Evolutionary conservation across 345 rosid species (phyloP).

Genomic region (Pistacia atlantica): DNA sequence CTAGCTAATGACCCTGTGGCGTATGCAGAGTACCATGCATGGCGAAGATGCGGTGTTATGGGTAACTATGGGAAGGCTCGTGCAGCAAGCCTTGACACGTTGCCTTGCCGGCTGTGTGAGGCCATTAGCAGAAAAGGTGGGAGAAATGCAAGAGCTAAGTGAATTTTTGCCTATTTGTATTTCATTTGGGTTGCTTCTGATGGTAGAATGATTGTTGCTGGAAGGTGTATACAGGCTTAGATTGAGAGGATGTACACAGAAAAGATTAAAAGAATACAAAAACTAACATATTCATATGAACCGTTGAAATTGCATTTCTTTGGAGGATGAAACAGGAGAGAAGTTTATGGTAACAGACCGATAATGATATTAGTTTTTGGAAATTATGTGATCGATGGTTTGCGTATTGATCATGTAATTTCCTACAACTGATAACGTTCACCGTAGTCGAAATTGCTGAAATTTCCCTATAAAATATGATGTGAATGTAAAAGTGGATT

Average conservation of each 20-base stretch:
- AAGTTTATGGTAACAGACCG: too few species aligned
- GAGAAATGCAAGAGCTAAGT: constrained; percentile 42
- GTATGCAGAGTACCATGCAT: constrained; percentile 87
- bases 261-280: neutral
- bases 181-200: constrained; percentile 9
- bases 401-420: too few species aligned
- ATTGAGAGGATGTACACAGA: constrained; percentile 9
- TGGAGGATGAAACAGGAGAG: too few species aligned
- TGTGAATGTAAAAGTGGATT: too few species aligned
- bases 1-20: constrained; percentile 74
- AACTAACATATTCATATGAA: neutral
- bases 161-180: neutral
- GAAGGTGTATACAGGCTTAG: constrained; percentile 10
- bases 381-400: too few species aligned
- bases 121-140: constrained; percentile 77
- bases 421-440: too few species aligned
- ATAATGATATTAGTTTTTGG: too few species aligned
- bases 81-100: constrained; percentile 70
- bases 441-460: too few species aligned
- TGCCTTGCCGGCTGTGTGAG: constrained; percentile 91
- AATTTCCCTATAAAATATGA: too few species aligned
- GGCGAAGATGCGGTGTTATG: constrained; percentile 88
- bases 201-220: neutral
- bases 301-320: neutral
- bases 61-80: constrained; percentile 70